Conservation (phyloP, 2,329 filamentous ascomycete genomes). For the Microascus cirrosus region DNA sequence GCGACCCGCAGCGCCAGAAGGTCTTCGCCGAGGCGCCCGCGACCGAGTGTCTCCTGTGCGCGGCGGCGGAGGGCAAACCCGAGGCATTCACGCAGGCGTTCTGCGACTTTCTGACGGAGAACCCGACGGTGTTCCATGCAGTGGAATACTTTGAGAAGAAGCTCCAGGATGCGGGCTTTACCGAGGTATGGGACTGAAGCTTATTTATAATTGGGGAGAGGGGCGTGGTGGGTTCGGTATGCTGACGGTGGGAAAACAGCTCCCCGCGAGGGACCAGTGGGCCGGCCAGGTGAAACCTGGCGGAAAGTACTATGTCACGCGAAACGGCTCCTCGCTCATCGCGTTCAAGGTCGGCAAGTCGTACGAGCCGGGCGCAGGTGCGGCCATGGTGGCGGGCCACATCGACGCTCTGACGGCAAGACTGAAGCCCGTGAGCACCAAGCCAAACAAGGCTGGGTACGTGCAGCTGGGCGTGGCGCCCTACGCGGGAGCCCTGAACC, state of each 20-base stretch:
- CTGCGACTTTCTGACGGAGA: slow-evolving; percentile 74
- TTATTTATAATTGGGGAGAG: background rate
- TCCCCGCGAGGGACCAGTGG: slow-evolving; percentile 77
- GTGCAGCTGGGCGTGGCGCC: slow-evolving; percentile 83
- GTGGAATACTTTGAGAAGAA: slow-evolving; percentile 69
- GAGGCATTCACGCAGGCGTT: slow-evolving; percentile 74
- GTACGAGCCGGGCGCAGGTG: slow-evolving; percentile 76
- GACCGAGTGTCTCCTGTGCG: slow-evolving; percentile 23
- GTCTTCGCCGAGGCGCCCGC: slow-evolving; percentile 5
- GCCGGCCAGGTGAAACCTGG: slow-evolving; percentile 57
- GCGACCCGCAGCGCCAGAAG: slow-evolving; percentile 7
- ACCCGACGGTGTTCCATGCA: slow-evolving; percentile 89
- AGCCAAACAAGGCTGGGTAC: slow-evolving; percentile 77
- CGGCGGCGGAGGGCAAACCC: slow-evolving; percentile 30
- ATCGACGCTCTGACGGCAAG: slow-evolving; percentile 86
- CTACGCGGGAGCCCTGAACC: slow-evolving; percentile 78
- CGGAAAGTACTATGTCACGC: slow-evolving; percentile 79
- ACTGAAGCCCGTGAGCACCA: slow-evolving; percentile 80
- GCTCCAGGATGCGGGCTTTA: slow-evolving; percentile 62
- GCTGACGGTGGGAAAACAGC: slow-evolving; percentile 25
- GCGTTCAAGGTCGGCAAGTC: slow-evolving; percentile 73
- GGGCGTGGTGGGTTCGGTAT: background rate
- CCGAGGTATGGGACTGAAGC: slow-evolving; percentile 38
- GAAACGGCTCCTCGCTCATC: slow-evolving; percentile 78
- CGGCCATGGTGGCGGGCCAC: slow-evolving; percentile 83